Evolutionary conservation across 164 flowering plant genomes (phyloP).

Genomic region (Aristolochia contorta): DNA sequence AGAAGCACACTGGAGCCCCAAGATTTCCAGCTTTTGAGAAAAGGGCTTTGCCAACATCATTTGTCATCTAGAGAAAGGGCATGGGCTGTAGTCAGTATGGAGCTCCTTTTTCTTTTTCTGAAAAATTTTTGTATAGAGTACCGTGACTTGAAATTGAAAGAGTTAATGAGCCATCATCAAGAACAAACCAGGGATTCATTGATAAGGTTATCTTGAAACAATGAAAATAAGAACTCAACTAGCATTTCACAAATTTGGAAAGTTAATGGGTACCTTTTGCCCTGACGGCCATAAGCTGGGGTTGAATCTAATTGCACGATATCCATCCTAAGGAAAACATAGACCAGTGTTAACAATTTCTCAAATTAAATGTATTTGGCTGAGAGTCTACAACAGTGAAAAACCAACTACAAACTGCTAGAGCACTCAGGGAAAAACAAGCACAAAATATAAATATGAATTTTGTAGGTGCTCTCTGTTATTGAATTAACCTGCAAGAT

Average conservation of each 20-base stretch:
- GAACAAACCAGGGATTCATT: background rate
- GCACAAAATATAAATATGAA: background rate
- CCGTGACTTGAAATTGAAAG: background rate
- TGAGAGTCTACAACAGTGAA: background rate
- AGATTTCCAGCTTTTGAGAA: slow-evolving; percentile 89
- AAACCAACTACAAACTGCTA: background rate
- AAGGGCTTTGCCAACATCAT: slow-evolving; percentile 68
- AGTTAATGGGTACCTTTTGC: slow-evolving; percentile 41
- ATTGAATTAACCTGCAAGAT: slow-evolving; percentile 41
- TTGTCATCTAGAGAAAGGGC: slow-evolving; percentile 57
- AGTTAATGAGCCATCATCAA: background rate
- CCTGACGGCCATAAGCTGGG: slow-evolving; percentile 87
- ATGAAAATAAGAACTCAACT: background rate
- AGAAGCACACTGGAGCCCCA: slow-evolving; percentile 79
- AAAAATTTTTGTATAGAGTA: background rate
- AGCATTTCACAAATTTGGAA: background rate
- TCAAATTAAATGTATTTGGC: slow-evolving; percentile 4
- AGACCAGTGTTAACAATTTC: background rate
- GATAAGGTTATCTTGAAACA: background rate
- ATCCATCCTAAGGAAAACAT: slow-evolving; percentile 59
- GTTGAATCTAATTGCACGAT: slow-evolving; percentile 85
- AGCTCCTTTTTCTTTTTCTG: background rate
- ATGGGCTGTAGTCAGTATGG: background rate
- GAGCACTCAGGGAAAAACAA: background rate
- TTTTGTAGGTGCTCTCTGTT: background rate